These are phyloP conservation scores for Penicillium sp. DNA, from an alignment of 2,329 filamentous ascomycete genomes.

Conservation along the genomic window DNA sequence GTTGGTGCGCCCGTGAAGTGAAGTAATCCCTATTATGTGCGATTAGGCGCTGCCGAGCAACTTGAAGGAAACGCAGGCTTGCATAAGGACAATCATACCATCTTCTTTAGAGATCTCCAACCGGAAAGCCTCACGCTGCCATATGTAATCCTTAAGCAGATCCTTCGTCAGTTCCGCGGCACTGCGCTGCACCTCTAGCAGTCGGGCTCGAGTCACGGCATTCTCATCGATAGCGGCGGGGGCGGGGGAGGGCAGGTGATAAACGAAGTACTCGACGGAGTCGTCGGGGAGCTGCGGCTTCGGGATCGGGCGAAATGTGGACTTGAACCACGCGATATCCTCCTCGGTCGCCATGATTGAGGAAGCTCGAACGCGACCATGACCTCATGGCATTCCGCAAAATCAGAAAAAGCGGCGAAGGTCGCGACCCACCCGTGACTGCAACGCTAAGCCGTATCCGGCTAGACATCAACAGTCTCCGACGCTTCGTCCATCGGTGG, in stretches of 20 bases:
- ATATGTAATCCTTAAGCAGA: constrained; percentile 82
- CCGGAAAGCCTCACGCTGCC: constrained; percentile 83
- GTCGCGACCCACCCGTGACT: constrained; percentile 22
- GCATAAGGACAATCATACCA: constrained; percentile 56
- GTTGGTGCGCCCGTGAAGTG: constrained; percentile 73
- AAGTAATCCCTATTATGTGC: constrained; percentile 46
- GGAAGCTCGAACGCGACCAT: constrained; percentile 16
- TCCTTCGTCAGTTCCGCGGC: constrained; percentile 61
- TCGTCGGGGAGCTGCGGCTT: constrained; percentile 71
- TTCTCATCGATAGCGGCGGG: constrained; percentile 55
- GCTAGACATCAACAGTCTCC: constrained; percentile 45
- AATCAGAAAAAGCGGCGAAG: constrained; percentile 27
- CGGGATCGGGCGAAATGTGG: constrained; percentile 63
- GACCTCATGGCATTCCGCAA: constrained; percentile 35
- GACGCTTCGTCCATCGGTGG: constrained; percentile 21
- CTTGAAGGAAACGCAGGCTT: no score
- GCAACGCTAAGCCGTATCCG: constrained; percentile 30
- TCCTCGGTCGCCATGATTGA: constrained; percentile 49
- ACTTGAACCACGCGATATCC: constrained; percentile 63
- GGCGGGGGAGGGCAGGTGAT: constrained; percentile 62
- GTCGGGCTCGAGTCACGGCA: constrained; percentile 52
- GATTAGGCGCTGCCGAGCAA: constrained; percentile 8
- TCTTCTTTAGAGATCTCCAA: constrained; percentile 61
- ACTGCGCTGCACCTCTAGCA: constrained; percentile 71
- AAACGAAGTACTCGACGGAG: constrained; percentile 79